A percentile compares a stretch with the other conserved stretches of the same genome.
phyloP scores from a whole-genome alignment of 768 basidiomycete species.

The Agaricus bisporus region DNA sequence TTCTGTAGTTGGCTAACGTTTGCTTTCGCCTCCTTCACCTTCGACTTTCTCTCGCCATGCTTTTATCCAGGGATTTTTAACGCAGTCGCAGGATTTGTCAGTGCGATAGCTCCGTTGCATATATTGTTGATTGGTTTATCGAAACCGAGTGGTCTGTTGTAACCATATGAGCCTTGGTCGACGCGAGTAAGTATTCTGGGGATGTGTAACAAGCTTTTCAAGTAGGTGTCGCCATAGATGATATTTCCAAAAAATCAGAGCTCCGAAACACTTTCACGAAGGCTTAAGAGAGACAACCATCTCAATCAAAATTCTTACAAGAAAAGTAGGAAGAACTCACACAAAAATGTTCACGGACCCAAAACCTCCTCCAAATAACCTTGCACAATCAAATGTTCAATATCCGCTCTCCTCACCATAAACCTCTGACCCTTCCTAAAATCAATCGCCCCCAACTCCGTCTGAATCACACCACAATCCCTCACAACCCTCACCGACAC shows the following conservation, averaged over 20 bases:
- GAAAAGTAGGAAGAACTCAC: no score
- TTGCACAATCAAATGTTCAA: slow-evolving; percentile 92
- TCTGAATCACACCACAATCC: slow-evolving; percentile 90
- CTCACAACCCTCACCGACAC: slow-evolving; percentile 81
- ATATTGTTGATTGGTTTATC: no score
- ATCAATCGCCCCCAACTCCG: slow-evolving; percentile 86
- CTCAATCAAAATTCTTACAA: no score
- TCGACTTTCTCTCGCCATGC: slow-evolving; percentile 5
- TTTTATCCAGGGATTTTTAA: neutral
- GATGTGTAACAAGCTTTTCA: no score
- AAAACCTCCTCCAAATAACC: slow-evolving; percentile 88
- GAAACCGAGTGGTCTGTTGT: no score
- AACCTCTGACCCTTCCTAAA: slow-evolving; percentile 88
- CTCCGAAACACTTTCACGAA: no score
- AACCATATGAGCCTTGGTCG: no score
- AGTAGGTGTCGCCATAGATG: no score
- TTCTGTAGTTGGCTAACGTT: no score
- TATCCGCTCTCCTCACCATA: slow-evolving; percentile 80
- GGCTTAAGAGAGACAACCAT: no score
- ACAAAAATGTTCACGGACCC: slow-evolving; percentile 1
- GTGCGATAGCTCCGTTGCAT: neutral
- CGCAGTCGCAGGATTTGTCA: neutral
- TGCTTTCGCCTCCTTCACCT: neutral
- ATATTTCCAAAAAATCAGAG: no score
- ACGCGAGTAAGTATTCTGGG: no score